Evolutionary conservation across 345 rosid species (phyloP).

Genomic region (Sisymbrium altissimum): DNA sequence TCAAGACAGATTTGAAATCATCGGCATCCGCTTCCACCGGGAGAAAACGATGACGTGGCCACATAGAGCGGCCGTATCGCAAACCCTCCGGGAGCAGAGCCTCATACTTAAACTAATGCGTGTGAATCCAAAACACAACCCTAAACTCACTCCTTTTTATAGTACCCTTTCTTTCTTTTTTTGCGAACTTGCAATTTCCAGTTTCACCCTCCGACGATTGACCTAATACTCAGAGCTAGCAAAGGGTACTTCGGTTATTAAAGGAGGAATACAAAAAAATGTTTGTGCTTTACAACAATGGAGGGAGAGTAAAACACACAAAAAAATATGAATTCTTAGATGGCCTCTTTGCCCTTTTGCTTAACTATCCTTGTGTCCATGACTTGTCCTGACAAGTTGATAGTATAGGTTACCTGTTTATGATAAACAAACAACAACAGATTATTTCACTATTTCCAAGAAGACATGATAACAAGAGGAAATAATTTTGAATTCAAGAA

Average conservation of each 20-base stretch:
- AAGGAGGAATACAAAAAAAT: not conserved
- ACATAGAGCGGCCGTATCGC: not conserved
- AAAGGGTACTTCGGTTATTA: slow-evolving; percentile 22
- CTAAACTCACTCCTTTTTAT: no score
- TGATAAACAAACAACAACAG: not conserved
- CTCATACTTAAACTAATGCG: slow-evolving; percentile 45
- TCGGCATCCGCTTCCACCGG: slow-evolving; percentile 38
- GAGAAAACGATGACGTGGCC: not conserved
- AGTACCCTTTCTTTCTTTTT: not conserved
- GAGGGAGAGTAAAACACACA: not conserved
- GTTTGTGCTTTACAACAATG: slow-evolving; percentile 6
- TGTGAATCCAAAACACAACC: not conserved
- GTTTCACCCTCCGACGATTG: slow-evolving; percentile 14
- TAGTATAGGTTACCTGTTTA: slow-evolving; percentile 56
- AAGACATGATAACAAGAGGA: not conserved
- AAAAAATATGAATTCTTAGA: slow-evolving; percentile 31
- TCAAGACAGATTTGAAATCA: slow-evolving; percentile 30
- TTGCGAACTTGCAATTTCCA: slow-evolving; percentile 10
- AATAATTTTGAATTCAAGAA: not conserved
- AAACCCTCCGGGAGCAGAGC: slow-evolving; percentile 37
- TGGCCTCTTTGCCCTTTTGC: slow-evolving; percentile 44
- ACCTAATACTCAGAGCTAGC: not conserved
- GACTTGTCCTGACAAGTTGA: slow-evolving; percentile 48
- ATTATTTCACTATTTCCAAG: no score
- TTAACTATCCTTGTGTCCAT: slow-evolving; percentile 38